These are phyloP conservation scores for Platanus orientalis DNA, from an alignment of 164 flowering plant genomes.

Conservation along the genomic window DNA sequence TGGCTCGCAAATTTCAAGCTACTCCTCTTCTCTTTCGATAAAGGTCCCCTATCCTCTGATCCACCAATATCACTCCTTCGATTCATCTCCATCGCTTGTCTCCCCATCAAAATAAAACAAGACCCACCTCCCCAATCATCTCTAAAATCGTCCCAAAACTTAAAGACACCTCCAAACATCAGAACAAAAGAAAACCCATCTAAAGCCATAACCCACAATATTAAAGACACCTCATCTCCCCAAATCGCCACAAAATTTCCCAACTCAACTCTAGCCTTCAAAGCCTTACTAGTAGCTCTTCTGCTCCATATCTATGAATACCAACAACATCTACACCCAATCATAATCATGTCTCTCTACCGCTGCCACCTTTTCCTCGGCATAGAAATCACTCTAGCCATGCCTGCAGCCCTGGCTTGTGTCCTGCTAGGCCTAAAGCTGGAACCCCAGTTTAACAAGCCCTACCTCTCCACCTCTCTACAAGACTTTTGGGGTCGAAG, in stretches of 20 bases:
- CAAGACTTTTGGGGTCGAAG: slow-evolving; percentile 69
- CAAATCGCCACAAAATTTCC: neutral
- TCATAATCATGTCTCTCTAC: slow-evolving; percentile 10
- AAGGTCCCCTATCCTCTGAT: neutral
- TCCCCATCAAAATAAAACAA: slow-evolving; percentile 21
- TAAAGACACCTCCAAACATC: too few relatives aligned
- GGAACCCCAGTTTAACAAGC: slow-evolving; percentile 51
- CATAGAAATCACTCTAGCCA: slow-evolving; percentile 25
- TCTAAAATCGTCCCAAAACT: neutral
- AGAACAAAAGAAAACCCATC: too few relatives aligned
- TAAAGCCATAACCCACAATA: too few relatives aligned
- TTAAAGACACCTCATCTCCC: slow-evolving; percentile 1
- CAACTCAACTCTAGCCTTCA: slow-evolving; percentile 4
- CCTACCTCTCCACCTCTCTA: slow-evolving; percentile 50
- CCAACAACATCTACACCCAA: slow-evolving; percentile 8
- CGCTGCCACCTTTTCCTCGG: slow-evolving; percentile 24
- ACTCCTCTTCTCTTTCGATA: slow-evolving; percentile 34
- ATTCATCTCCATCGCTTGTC: slow-evolving; percentile 14
- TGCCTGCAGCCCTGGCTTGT: slow-evolving; percentile 15
- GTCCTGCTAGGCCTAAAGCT: slow-evolving; percentile 31
- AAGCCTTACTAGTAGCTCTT: neutral
- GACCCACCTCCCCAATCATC: neutral
- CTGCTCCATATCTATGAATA: slow-evolving; percentile 3
- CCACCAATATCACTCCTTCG: neutral
- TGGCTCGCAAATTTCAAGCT: slow-evolving; percentile 42